These are phyloP conservation scores for Quercus mongolica DNA, from an alignment of 306 rosid genomes.

Conservation along the genomic window DNA sequence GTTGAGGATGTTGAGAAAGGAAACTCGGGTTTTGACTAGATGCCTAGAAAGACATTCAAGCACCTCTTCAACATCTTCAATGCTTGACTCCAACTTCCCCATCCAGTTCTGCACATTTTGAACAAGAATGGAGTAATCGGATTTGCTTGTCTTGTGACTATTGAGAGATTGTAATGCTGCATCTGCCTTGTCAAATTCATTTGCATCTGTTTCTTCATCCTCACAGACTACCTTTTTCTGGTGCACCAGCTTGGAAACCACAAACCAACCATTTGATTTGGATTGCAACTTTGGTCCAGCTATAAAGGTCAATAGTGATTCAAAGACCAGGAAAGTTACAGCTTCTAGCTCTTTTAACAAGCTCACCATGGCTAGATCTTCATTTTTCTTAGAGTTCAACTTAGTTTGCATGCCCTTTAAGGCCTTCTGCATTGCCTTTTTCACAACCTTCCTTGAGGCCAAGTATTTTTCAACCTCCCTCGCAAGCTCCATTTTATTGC, in stretches of 20 bases:
- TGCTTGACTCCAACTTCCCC: constrained; percentile 34
- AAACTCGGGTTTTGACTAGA: constrained; percentile 38
- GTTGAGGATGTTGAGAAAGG: constrained; percentile 45
- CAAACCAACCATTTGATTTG: constrained; percentile 32
- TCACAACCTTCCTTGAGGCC: constrained; percentile 26
- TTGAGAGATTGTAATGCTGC: constrained; percentile 44
- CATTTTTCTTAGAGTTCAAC: constrained; percentile 21
- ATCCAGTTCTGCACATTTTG: constrained; percentile 31
- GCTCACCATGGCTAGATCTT: constrained; percentile 21
- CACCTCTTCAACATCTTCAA: constrained; percentile 39
- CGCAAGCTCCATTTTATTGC: not conserved
- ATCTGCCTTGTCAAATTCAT: constrained; percentile 47
- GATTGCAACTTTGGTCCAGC: constrained; percentile 22
- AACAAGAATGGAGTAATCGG: not conserved
- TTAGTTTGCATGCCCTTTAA: constrained; percentile 28
- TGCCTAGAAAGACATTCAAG: constrained; percentile 40
- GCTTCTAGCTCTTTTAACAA: constrained; percentile 31
- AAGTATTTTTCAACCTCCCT: constrained; percentile 19
- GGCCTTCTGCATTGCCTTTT: constrained; percentile 27
- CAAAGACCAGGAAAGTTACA: constrained; percentile 20
- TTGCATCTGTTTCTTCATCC: constrained; percentile 27
- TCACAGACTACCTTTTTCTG: constrained; percentile 15
- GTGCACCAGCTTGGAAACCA: constrained; percentile 36
- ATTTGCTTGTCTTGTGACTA: constrained; percentile 24
- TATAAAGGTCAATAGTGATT: constrained; percentile 28